A percentile compares a stretch with the other conserved stretches of the same genome.
These are phyloP conservation scores for Sordaria brevicollis DNA, from an alignment of 495 filamentous ascomycete species.

Conservation along the genomic window DNA sequence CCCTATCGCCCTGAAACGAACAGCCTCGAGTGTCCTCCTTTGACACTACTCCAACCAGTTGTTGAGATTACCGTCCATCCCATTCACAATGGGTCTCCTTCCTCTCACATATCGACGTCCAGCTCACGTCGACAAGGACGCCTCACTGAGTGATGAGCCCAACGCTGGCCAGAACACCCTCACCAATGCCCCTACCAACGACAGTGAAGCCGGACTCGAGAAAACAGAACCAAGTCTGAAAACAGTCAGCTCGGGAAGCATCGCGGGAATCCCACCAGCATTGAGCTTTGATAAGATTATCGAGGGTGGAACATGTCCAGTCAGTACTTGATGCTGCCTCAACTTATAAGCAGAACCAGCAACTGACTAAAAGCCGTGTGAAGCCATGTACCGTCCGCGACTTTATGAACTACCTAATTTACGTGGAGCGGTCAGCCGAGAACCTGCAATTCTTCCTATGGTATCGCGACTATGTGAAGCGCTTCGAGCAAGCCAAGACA, in stretches of 20 bases:
- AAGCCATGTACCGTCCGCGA: constrained; percentile 66
- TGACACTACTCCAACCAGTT: not conserved
- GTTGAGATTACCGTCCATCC: not conserved
- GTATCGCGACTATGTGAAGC: constrained; percentile 53
- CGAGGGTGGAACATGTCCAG: constrained; percentile 63
- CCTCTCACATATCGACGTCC: constrained; percentile 30
- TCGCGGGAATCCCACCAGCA: constrained; percentile 50
- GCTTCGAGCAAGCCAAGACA: constrained; percentile 45
- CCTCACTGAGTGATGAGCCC: not conserved
- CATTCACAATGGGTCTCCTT: constrained; percentile 20
- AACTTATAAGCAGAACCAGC: not conserved
- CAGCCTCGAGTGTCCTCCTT: not conserved
- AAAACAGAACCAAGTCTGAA: constrained; percentile 10
- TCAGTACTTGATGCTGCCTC: constrained; percentile 27
- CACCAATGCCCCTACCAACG: not conserved
- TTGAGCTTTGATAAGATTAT: constrained; percentile 65
- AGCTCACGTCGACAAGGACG: constrained; percentile 20
- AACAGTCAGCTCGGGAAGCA: constrained; percentile 8
- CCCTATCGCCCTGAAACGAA: not conserved
- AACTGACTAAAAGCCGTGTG: not conserved
- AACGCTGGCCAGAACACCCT: constrained; percentile 17
- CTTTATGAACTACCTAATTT: constrained; percentile 72
- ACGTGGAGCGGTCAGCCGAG: constrained; percentile 64
- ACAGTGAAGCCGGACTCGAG: constrained; percentile 2
- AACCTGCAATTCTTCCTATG: constrained; percentile 76